Conservation (phyloP, 179 eudicot species). For the Beta corolliflora region DNA sequence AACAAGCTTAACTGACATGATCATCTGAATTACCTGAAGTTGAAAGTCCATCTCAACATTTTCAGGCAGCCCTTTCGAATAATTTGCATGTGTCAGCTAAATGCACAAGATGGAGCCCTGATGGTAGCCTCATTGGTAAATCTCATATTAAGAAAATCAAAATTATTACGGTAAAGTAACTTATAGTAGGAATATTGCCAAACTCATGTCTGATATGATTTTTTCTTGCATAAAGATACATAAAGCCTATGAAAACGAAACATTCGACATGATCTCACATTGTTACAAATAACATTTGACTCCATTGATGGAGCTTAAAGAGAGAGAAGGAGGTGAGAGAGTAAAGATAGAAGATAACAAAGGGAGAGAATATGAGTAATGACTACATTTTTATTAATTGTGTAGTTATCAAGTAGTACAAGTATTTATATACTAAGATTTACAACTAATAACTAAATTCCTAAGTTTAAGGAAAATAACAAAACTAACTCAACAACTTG, state of each 20-base stretch:
- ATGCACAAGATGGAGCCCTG: slow-evolving; percentile 65
- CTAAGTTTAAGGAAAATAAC: too few species aligned
- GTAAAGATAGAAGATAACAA: too few species aligned
- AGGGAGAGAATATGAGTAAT: too few species aligned
- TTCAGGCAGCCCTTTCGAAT: slow-evolving; percentile 50
- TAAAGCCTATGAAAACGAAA: background rate
- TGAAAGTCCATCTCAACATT: slow-evolving; percentile 9
- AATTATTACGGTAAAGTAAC: background rate
- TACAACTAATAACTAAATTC: too few species aligned
- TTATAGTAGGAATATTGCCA: background rate
- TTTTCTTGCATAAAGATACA: background rate
- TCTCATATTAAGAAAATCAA: background rate
- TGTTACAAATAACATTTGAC: too few species aligned
- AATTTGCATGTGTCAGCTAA: slow-evolving; percentile 55
- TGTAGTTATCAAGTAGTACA: too few species aligned
- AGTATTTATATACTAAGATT: too few species aligned
- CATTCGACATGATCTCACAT: background rate
- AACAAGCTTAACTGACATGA: background rate
- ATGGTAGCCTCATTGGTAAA: slow-evolving; percentile 61
- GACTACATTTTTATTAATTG: too few species aligned
- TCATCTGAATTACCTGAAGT: background rate
- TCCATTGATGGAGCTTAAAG: too few species aligned
- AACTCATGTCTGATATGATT: background rate
- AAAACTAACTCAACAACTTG: too few species aligned
- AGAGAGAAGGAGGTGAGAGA: too few species aligned